A percentile compares a stretch with the other conserved stretches of the same genome.
Evolutionary conservation across 768 basidiomycete species (phyloP).

Genomic region (Candolleomyces aberdarensis): DNA sequence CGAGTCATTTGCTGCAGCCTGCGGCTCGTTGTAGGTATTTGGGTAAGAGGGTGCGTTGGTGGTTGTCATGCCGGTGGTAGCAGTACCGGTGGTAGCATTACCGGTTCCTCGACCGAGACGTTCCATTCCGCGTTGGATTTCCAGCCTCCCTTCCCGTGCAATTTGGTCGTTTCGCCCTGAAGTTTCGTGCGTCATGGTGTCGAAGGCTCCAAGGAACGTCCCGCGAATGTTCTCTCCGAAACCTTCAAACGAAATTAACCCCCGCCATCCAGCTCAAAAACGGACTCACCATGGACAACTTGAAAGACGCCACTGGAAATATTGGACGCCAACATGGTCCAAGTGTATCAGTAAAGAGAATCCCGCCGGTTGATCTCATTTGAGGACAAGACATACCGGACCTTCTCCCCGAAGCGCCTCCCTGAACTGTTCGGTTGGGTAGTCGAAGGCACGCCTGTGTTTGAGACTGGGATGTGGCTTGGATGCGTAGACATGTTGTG

Average conservation of each 20-base stretch:
- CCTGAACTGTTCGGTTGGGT: too few species aligned
- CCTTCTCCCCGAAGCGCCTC: too few species aligned
- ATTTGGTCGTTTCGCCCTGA: constrained; percentile 31
- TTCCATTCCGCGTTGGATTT: constrained; percentile 38
- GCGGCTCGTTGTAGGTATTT: background rate
- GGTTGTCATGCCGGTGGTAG: background rate
- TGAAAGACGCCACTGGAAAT: too few species aligned
- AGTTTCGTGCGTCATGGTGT: constrained; percentile 27
- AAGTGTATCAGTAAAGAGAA: too few species aligned
- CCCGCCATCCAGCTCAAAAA: too few species aligned
- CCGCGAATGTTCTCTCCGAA: constrained; percentile 45
- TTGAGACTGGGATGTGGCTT: too few species aligned
- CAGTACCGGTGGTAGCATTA: background rate
- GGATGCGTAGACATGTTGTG: too few species aligned
- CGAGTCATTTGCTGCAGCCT: background rate
- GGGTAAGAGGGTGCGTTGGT: background rate
- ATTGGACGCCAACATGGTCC: too few species aligned
- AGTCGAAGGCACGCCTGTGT: too few species aligned
- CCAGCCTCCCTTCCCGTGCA: constrained; percentile 32
- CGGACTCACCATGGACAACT: too few species aligned
- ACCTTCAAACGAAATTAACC: constrained; percentile 21
- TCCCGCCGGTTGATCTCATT: too few species aligned
- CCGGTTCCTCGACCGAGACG: constrained; percentile 17
- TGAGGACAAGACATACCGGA: too few species aligned
- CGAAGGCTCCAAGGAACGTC: constrained; percentile 36